Evolutionary conservation across 306 rosid genomes (phyloP).

Genomic region (Pyrus pyrifolia): DNA sequence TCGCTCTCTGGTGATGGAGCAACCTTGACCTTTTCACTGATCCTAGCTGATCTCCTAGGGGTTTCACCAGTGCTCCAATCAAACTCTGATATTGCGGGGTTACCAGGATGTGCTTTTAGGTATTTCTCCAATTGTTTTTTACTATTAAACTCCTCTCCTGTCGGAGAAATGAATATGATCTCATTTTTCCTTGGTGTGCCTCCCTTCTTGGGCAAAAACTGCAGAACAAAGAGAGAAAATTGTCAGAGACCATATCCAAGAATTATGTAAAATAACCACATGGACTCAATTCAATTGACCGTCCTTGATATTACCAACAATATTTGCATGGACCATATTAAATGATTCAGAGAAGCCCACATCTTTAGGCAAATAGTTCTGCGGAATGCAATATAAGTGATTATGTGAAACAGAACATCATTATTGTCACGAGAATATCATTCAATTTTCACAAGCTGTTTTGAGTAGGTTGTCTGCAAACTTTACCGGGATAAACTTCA

Average conservation of each 20-base stretch:
- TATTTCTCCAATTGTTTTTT: constrained; percentile 76
- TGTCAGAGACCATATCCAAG: constrained; percentile 2
- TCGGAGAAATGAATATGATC: constrained; percentile 70
- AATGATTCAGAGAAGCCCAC: not conserved
- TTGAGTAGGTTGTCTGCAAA: not conserved
- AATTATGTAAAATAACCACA: not conserved
- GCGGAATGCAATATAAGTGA: not conserved
- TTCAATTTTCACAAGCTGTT: not conserved
- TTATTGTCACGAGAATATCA: not conserved
- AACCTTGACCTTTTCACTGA: constrained; percentile 67
- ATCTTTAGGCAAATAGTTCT: not conserved
- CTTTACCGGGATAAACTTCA: not conserved
- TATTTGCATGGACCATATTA: not conserved
- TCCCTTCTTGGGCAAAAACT: constrained; percentile 70
- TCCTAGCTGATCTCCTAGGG: constrained; percentile 86
- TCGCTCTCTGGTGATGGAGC: constrained; percentile 51
- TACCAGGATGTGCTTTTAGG: constrained; percentile 69
- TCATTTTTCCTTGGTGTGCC: constrained; percentile 75
- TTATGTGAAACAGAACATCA: not conserved
- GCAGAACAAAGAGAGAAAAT: constrained; percentile 10
- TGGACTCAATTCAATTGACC: not conserved
- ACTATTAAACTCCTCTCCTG: constrained; percentile 72
- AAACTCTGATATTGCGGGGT: constrained; percentile 65
- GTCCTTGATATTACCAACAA: not conserved
- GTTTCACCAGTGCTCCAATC: constrained; percentile 92